These are phyloP conservation scores for Boletus vermiculosoides DNA, from an alignment of 768 basidiomycete genomes.

Conservation along the genomic window DNA sequence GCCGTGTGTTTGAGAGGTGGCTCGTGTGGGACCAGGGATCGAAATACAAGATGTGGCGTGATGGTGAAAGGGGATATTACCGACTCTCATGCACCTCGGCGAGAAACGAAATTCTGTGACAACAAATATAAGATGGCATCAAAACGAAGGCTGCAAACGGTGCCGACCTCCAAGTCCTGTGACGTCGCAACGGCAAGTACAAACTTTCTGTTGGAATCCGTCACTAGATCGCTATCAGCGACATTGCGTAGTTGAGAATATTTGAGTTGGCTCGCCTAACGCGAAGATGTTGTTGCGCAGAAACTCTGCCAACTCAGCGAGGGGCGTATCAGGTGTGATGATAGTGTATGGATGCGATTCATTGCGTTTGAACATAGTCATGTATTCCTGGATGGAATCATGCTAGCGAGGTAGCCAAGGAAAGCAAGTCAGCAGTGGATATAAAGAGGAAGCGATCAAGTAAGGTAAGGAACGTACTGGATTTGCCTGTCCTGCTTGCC, in stretches of 20 bases:
- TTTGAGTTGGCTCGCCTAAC: constrained; percentile 49
- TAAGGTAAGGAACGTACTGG: constrained; percentile 49
- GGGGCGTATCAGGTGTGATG: constrained; percentile 77
- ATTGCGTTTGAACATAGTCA: constrained; percentile 72
- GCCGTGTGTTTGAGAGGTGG: background rate
- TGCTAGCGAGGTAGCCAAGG: constrained; percentile 38
- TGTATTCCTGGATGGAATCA: constrained; percentile 68
- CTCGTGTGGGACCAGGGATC: background rate
- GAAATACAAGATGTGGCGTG: background rate
- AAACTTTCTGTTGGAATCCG: constrained; percentile 78
- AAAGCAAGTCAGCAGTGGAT: background rate
- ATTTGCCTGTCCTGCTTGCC: constrained; percentile 70
- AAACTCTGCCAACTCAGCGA: constrained; percentile 82
- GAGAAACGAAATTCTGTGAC: constrained; percentile 31
- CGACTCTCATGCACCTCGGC: constrained; percentile 23
- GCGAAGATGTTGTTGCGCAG: constrained; percentile 72
- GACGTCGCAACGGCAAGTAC: constrained; percentile 77
- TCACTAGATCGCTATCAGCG: constrained; percentile 51
- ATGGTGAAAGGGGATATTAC: background rate
- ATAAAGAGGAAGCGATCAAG: background rate
- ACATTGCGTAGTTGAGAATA: background rate
- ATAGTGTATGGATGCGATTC: constrained; percentile 67
- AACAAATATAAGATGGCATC: background rate
- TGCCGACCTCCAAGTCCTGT: constrained; percentile 60
- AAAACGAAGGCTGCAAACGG: background rate